Evolutionary conservation across 2,329 filamentous ascomycete genomes (phyloP), one percentile per base, ranked within the genome.

Genomic region (Dothistroma pini): DNA sequence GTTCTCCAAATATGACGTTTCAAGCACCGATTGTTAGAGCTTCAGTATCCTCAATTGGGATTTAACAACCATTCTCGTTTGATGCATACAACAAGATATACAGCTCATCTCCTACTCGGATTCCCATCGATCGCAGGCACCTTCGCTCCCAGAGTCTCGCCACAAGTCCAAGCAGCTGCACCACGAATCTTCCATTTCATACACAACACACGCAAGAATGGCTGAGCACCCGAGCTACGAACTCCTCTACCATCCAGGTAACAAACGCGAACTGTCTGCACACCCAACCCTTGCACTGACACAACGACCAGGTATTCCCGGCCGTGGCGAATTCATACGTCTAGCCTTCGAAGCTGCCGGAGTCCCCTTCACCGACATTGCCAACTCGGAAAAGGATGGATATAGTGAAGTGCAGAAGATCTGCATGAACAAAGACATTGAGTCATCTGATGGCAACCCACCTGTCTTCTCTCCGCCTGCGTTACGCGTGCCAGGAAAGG

Each of bases 301-400:
- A 8, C 32, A 6, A 54, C 5, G 9, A 8, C 87, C 88, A 19
- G 75, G 75, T 19, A 77, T 91, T 29, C 90, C 90, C 35, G 90
- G 90, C 47, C 87, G 90, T 54, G 90, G 86, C 63, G 90, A 93
- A 72, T 85, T 86, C 73, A 77, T 92, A 71, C 89, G 90, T 22
- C 83, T 93, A 11, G 81, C 82, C 16, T 84, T 93, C 66, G 89
- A 93, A 76, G 88, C 89, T 56, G 81, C 85, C 21, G 82, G 82
- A 19, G 83, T 83, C 0, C 73, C 81, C 4, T 93, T 91, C 78
- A 84, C 75, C 25, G 89, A 93, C 76, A 78, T 80, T 2, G 80
- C 82, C 59, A 82, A 81, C 65, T 72, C 74, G 66, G 50, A 65
- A 25, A 58, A 63, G 12, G 71, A 83, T 32, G 87, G 83, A 58